Base-by-base conservation (phyloP, 805 yeast species). In the Metschnikowia reukaufii region DNA sequence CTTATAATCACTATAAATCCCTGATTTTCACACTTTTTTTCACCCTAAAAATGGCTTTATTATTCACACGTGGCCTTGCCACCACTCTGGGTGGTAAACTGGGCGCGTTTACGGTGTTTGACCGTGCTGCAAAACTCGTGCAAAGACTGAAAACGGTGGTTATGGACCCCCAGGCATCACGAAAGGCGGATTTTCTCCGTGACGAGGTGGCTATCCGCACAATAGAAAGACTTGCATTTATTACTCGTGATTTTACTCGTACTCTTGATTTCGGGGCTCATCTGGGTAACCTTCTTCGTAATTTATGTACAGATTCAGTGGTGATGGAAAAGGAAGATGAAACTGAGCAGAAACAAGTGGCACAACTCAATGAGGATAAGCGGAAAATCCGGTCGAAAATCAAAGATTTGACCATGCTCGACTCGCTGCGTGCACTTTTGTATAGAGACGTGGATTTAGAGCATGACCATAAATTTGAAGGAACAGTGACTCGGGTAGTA, bases 231-330 rank as follows among this genome's bases (percentile, higher is more conserved):
- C 64, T 88, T 43, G 82, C 89, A 2, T 84, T 86, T 62, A 77
- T 88, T 40, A 81, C 85, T 38, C 72, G 90, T 40, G 76, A 77
- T 18, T 83, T 87, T 56, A 69, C 76, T 16, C 69, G 71, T 17
- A 76, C 84, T 30, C 65, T 88, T 48, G 95, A 88, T 60, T 76
- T 86, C 47, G 96, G 96, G 3, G 75, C 84, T 9, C 82, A 86
- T 39, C 74, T 83, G 44, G 96, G 96, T 0, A 82, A 81, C 60
- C 67, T 84, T 12, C 74, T 78, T 47, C 67, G 70, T 40, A 62
- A 73, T 19, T 63, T 65, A 43, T 70, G 73, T 58, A 56, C 53
- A 47, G 61, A 52, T 15, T 49, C 65, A 5, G 45, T 50, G 2
- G 48, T 56, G 13, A 65, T 64, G 3, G 60, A 60, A 4, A 47